A percentile compares a stretch with the other conserved stretches of the same genome.
These are phyloP conservation scores for Apium graveolens DNA, from an alignment of 129 eudicot genomes.

Conservation along the genomic window DNA sequence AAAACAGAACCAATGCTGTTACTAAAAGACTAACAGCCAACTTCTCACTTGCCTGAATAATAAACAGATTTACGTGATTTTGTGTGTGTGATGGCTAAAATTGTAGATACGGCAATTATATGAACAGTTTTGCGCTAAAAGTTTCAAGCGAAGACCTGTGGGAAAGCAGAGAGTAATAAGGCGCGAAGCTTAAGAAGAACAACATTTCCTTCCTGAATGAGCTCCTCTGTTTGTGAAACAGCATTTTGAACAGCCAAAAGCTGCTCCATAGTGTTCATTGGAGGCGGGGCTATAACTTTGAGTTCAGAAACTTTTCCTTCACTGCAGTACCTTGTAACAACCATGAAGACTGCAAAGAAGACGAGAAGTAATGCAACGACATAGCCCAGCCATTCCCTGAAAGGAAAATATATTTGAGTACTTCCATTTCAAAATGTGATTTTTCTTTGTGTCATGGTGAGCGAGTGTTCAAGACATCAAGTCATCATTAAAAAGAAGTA, in stretches of 20 bases:
- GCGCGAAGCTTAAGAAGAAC: slow-evolving; percentile 77
- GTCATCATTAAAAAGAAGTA: neutral
- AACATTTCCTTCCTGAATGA: slow-evolving; percentile 76
- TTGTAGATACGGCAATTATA: neutral
- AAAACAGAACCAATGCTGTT: slow-evolving; percentile 42
- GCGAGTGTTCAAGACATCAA: no score
- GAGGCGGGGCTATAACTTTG: slow-evolving; percentile 71
- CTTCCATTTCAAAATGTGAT: neutral
- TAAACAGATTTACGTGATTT: neutral
- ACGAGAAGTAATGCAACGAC: slow-evolving; percentile 40
- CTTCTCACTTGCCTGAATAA: slow-evolving; percentile 66
- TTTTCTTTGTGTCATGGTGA: neutral
- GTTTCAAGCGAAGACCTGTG: slow-evolving; percentile 46
- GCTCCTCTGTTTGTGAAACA: slow-evolving; percentile 81
- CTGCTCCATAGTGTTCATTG: slow-evolving; percentile 91
- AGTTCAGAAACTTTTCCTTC: slow-evolving; percentile 48
- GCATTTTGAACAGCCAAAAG: slow-evolving; percentile 93
- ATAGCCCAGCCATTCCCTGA: slow-evolving; percentile 84
- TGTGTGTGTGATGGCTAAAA: neutral
- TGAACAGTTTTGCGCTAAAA: neutral
- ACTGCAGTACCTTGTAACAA: slow-evolving; percentile 38
- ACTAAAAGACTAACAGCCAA: slow-evolving; percentile 39
- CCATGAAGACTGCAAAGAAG: slow-evolving; percentile 46
- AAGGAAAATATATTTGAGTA: slow-evolving; percentile 7
- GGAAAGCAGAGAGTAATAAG: slow-evolving; percentile 63